Conservation (phyloP, 352 stramenopile genomes). For the Phytopythium delawarense region DNA sequence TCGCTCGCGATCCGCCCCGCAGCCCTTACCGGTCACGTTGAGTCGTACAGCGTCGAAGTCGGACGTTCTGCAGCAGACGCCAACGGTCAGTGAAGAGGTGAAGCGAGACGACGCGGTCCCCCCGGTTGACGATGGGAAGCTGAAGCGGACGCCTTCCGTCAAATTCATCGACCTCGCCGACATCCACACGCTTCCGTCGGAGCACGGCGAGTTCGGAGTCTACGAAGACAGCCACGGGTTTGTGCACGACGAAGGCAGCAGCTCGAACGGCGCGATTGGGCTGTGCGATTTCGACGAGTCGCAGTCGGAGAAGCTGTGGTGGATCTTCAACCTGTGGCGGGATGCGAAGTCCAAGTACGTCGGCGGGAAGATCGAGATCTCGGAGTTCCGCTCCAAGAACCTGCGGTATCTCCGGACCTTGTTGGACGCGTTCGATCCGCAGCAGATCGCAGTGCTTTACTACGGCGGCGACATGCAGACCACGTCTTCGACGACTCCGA, state of each 20-base stretch:
- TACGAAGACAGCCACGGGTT: constrained; percentile 25
- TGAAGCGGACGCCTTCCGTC: constrained; percentile 31
- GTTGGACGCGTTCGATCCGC: constrained; percentile 71
- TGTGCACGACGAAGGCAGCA: constrained; percentile 42
- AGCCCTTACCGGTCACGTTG: constrained; percentile 15
- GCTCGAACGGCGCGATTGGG: constrained; percentile 49
- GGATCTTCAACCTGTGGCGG: constrained; percentile 76
- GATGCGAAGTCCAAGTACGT: constrained; percentile 65
- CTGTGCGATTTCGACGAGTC: constrained; percentile 79
- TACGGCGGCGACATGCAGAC: constrained; percentile 17
- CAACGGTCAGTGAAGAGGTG: constrained; percentile 20
- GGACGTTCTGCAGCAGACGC: constrained; percentile 11
- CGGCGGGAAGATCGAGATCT: constrained; percentile 65
- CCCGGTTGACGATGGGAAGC: background rate
- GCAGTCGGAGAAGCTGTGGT: constrained; percentile 79
- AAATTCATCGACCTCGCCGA: constrained; percentile 66
- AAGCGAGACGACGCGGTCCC: background rate
- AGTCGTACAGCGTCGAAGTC: constrained; percentile 4
- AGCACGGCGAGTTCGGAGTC: constrained; percentile 20
- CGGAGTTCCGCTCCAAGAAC: constrained; percentile 61
- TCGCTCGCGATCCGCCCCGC: constrained; percentile 54
- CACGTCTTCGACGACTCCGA: constrained; percentile 15
- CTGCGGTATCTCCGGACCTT: constrained; percentile 63
- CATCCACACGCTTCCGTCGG: constrained; percentile 31
- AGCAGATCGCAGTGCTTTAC: constrained; percentile 77